Conservation (phyloP, 164 flowering plant species). For the Aristolochia fimbriata region DNA sequence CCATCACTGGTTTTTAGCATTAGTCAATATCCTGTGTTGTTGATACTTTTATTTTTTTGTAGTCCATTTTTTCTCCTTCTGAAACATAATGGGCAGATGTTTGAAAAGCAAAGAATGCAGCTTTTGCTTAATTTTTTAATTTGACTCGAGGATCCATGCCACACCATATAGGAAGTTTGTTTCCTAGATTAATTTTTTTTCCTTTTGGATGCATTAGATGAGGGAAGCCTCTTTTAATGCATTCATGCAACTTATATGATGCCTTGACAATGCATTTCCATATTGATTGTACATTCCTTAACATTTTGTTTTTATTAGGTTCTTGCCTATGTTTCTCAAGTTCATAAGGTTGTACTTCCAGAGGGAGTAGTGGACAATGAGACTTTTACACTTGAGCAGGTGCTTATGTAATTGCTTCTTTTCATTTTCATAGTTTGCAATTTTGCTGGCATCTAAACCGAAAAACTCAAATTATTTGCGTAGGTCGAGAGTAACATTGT, state of each 20-base stretch:
- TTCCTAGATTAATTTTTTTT: no score
- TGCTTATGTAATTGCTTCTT: slow-evolving; percentile 10
- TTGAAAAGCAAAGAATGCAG: background rate
- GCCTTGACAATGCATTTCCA: no score
- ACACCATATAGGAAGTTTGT: no score
- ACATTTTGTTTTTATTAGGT: slow-evolving; percentile 30
- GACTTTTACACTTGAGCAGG: slow-evolving; percentile 70
- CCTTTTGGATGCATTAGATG: no score
- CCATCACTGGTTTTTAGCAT: no score
- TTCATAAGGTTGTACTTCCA: slow-evolving; percentile 78
- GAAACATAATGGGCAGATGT: no score
- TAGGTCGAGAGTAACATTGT: slow-evolving; percentile 93
- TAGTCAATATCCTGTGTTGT: no score
- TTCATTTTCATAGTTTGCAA: background rate
- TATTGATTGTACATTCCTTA: background rate
- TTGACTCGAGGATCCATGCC: background rate
- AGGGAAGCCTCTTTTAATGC: no score
- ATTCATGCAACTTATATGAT: no score
- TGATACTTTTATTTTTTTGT: background rate
- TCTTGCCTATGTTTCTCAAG: slow-evolving; percentile 96
- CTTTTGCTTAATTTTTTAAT: background rate
- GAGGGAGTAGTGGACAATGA: slow-evolving; percentile 65
- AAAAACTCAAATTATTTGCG: background rate
- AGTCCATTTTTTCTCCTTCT: no score
- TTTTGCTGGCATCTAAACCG: no score